A percentile compares a stretch with the other conserved stretches of the same genome.
These are phyloP conservation scores for Solanum pennellii DNA, from an alignment of 257 asterid species.

Conservation along the genomic window DNA sequence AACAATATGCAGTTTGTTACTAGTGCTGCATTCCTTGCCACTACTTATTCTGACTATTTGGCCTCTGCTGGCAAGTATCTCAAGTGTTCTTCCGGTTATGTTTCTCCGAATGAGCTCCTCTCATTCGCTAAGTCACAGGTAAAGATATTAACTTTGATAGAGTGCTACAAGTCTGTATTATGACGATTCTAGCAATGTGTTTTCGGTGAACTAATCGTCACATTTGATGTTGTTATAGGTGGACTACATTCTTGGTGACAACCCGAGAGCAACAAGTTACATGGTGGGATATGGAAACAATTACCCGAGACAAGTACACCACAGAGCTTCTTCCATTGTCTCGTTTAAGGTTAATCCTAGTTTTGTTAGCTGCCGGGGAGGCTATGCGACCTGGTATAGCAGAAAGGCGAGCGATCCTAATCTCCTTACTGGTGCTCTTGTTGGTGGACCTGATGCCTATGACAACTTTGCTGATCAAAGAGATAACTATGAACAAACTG, in stretches of 20 bases:
- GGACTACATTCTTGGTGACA: slow-evolving; percentile 94
- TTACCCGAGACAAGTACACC: slow-evolving; percentile 86
- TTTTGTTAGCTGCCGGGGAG: slow-evolving; percentile 86
- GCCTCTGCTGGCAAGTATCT: slow-evolving; percentile 70
- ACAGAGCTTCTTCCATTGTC: slow-evolving; percentile 87
- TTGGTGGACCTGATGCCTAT: slow-evolving; percentile 99
- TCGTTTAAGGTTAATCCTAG: slow-evolving; percentile 57
- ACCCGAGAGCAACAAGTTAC: slow-evolving; percentile 97
- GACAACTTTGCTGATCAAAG: slow-evolving; percentile 94
- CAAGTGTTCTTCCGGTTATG: slow-evolving; percentile 44
- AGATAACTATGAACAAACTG: slow-evolving; percentile 92
- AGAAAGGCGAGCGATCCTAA: slow-evolving; percentile 79
- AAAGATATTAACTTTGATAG: not conserved
- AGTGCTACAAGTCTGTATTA: not conserved
- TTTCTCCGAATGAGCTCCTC: slow-evolving; percentile 61
- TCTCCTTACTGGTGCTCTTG: slow-evolving; percentile 82
- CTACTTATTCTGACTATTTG: slow-evolving; percentile 84
- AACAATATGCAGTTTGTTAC: slow-evolving; percentile 98
- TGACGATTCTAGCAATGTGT: not conserved
- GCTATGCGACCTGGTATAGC: slow-evolving; percentile 88
- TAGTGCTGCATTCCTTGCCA: slow-evolving; percentile 72
- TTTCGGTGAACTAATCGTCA: not conserved
- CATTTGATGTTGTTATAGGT: slow-evolving; percentile 26
- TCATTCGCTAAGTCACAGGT: slow-evolving; percentile 92
- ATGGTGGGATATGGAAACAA: slow-evolving; percentile 97